phyloP scores from a whole-genome alignment of 1,284 basidiomycete species.

The Apiotrichum sp. region DNA sequence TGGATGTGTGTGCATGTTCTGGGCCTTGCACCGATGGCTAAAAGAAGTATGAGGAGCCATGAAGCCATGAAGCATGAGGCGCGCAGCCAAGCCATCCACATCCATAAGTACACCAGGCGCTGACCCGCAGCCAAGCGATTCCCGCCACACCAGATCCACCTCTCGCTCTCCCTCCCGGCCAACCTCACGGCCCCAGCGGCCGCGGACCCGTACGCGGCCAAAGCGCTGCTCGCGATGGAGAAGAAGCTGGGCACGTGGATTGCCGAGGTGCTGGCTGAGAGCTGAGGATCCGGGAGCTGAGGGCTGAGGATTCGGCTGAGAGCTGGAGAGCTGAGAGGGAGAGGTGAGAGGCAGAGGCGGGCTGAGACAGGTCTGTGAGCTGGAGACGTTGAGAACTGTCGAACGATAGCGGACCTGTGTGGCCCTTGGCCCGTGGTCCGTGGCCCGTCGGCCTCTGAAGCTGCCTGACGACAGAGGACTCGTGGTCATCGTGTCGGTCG shows the following conservation, averaged over 20 bases:
- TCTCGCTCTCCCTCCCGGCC: conserved; percentile 36
- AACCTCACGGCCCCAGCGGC: conserved; percentile 30
- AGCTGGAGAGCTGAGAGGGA: neutral
- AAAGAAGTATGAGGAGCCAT: neutral
- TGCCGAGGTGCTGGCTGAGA: conserved; percentile 18
- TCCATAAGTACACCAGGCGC: neutral
- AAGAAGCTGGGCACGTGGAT: conserved; percentile 40
- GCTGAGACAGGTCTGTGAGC: too few species aligned
- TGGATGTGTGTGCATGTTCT: too few species aligned
- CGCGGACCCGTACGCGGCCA: conserved; percentile 36
- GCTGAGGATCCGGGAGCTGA: neutral
- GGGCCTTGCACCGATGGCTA: neutral
- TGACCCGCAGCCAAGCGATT: conserved; percentile 31
- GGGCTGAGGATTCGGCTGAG: neutral
- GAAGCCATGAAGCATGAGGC: neutral
- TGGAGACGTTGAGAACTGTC: too few species aligned
- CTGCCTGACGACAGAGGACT: too few species aligned
- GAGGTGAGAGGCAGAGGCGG: too few species aligned
- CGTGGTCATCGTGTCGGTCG: too few species aligned
- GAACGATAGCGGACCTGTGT: too few species aligned
- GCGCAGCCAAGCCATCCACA: too few species aligned
- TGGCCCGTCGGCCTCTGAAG: too few species aligned
- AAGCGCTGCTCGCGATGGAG: conserved; percentile 39
- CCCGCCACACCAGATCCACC: conserved; percentile 38
- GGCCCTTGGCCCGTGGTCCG: too few species aligned